These are phyloP conservation scores for Dacryopinax primogenitus DNA, from an alignment of 768 basidiomycete species.

Conservation along the genomic window DNA sequence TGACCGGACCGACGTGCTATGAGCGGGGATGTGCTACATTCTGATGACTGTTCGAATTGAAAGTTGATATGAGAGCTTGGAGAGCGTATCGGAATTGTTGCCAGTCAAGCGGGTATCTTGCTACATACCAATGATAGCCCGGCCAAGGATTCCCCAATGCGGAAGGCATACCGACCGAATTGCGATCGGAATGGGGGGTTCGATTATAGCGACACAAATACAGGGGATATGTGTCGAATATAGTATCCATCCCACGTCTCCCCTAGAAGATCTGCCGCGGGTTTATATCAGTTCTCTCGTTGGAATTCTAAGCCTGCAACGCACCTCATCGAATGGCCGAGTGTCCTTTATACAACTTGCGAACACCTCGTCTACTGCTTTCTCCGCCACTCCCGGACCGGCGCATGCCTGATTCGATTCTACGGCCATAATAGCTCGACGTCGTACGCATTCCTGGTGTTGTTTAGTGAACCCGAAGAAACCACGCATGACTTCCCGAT, in stretches of 20 bases:
- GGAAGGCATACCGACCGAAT: too few relatives aligned
- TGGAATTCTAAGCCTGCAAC: neutral
- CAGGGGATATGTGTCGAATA: too few relatives aligned
- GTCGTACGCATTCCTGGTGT: slow-evolving; percentile 89
- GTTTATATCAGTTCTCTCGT: neutral
- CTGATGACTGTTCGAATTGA: too few relatives aligned
- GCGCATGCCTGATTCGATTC: slow-evolving; percentile 68
- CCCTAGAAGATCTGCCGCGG: neutral
- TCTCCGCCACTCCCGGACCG: slow-evolving; percentile 61
- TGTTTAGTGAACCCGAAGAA: slow-evolving; percentile 77
- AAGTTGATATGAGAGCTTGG: too few relatives aligned
- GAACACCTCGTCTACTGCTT: slow-evolving; percentile 92
- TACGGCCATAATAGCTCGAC: slow-evolving; percentile 75
- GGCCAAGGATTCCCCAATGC: too few relatives aligned
- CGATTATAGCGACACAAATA: too few relatives aligned
- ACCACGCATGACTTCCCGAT: slow-evolving; percentile 66
- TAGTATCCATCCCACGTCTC: neutral
- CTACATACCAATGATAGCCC: too few relatives aligned
- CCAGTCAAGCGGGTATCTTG: too few relatives aligned
- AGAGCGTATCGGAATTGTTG: too few relatives aligned
- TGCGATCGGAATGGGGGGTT: too few relatives aligned
- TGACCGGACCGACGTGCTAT: neutral
- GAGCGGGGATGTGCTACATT: neutral
- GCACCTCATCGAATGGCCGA: slow-evolving; percentile 90
- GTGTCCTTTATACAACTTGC: slow-evolving; percentile 93